Conservation (phyloP, 129 eudicot genomes). For the Lonicera japonica region DNA sequence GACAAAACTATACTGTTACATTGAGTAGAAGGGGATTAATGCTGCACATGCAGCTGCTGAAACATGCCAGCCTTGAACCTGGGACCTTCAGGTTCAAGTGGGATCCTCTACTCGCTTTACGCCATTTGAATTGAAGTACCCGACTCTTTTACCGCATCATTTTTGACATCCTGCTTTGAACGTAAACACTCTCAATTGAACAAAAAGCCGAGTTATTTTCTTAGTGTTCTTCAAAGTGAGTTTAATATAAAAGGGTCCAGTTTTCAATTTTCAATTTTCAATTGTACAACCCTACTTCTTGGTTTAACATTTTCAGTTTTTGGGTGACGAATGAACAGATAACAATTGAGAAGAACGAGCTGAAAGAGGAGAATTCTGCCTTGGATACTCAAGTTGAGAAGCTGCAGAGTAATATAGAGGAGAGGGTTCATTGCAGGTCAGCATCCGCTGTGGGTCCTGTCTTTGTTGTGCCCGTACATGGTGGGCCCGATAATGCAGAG, state of each 20-base stretch:
- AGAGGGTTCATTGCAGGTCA: slow-evolving; percentile 29
- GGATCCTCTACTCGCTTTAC: too few species aligned
- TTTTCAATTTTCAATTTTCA: background rate
- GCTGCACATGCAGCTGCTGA: too few species aligned
- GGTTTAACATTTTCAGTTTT: background rate
- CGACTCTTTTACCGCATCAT: too few species aligned
- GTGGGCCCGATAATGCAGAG: slow-evolving; percentile 18
- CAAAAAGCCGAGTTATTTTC: too few species aligned
- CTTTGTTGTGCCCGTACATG: slow-evolving; percentile 47
- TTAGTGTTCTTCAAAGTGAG: too few species aligned
- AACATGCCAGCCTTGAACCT: too few species aligned
- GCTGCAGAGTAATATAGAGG: slow-evolving; percentile 44
- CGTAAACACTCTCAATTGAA: too few species aligned
- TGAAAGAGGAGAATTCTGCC: slow-evolving; percentile 53
- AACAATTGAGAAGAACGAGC: slow-evolving; percentile 55
- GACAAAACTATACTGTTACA: too few species aligned
- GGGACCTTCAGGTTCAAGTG: too few species aligned
- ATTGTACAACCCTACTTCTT: background rate
- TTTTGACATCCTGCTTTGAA: too few species aligned
- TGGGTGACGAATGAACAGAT: slow-evolving; percentile 37
- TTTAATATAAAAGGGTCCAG: background rate
- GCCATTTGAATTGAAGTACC: too few species aligned
- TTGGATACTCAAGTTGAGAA: slow-evolving; percentile 51
- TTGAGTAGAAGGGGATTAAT: too few species aligned
- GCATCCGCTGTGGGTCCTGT: slow-evolving; percentile 37